Base-by-base conservation (phyloP, 2,329 filamentous ascomycete species). In the Chrysoporthe cubensis region DNA sequence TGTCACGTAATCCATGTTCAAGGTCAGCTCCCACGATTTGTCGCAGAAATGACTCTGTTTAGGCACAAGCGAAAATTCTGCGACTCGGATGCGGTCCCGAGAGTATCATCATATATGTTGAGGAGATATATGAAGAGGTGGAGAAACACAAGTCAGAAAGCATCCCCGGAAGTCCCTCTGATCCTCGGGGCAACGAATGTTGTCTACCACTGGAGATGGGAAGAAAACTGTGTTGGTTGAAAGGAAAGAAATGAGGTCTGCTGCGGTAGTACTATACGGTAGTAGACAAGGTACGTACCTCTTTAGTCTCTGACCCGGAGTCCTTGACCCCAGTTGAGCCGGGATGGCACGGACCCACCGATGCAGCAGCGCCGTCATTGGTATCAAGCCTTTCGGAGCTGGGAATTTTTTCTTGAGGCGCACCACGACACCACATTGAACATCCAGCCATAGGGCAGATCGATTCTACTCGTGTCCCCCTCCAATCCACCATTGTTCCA, bases 331-430 rank as follows among this genome's bases (percentile, higher is more conserved):
- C 65, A n/a, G 65, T 16, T 9, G 58, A 50, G 34, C 48, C 9
- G 42, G 34, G 52, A 18, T 52, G 44, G 69, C 69, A 71, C 69
- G 65, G 69, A 48, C 69, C 68, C 48, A 37, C 11, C 21, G 21
- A 52, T 62, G 32, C 61, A 62, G 61, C 34, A 43, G 61, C 50
- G 66, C 68, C 64, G 68, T 71, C 70, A 71, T 71, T 66, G 40
- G 52, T 32, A 40, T n/a, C 26, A 42, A 21, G 63, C 48, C 59
- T 69, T 65, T 44, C 42, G 59, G 66, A 64, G 64, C 60, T 69
- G 62, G 68, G 65, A 70, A 64, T 70, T 70, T 70, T 71, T 70
- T 68, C 48, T 62, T 54, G 44, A 66, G 63, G 66, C 64, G 61
- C 32, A 58, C 57, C 50, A 50, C 61, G 40, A 62, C 52, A 34